Percentiles rank a stretch among this genome's conserved stretches.
phyloP scores from a whole-genome alignment of 2,329 filamentous ascomycete genomes.

The Fusarium graminum region DNA sequence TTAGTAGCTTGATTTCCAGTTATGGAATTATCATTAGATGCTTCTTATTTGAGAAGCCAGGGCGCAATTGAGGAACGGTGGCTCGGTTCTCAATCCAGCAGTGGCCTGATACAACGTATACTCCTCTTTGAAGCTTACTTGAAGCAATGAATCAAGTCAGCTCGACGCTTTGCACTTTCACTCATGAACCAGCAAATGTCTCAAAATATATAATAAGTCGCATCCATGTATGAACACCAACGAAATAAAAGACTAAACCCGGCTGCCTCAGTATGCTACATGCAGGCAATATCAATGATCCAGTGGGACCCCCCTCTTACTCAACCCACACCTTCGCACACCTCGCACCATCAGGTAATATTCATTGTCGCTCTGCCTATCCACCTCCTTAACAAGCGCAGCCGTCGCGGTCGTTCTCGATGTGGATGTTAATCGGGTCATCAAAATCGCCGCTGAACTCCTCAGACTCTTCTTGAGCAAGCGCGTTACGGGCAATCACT shows the following conservation, averaged over 20 bases:
- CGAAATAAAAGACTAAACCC: slow-evolving; percentile 29
- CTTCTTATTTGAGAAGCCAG: too few relatives aligned
- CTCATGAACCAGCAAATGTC: neutral
- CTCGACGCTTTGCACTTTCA: neutral
- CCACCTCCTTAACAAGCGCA: slow-evolving; percentile 80
- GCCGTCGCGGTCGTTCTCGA: slow-evolving; percentile 91
- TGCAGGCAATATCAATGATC: slow-evolving; percentile 46
- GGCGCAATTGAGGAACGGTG: neutral
- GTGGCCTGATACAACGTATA: neutral
- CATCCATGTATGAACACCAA: slow-evolving; percentile 48
- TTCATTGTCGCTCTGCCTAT: slow-evolving; percentile 18
- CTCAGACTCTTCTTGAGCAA: slow-evolving; percentile 96
- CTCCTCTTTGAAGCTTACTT: neutral
- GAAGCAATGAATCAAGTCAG: slow-evolving; percentile 7
- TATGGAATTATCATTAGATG: slow-evolving; percentile 10
- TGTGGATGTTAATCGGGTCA: slow-evolving; percentile 97
- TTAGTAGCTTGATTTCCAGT: slow-evolving; percentile 19
- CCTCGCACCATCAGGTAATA: slow-evolving; percentile 26
- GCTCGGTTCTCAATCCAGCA: neutral
- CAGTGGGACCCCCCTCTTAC: slow-evolving; percentile 31
- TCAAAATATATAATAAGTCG: slow-evolving; percentile 33
- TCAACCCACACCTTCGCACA: slow-evolving; percentile 12
- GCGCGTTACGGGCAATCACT: slow-evolving; percentile 96
- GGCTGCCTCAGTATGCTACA: slow-evolving; percentile 47
- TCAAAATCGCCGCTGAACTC: slow-evolving; percentile 98